A percentile compares a stretch with the other conserved stretches of the same genome.
phyloP scores from a whole-genome alignment of 768 basidiomycete genomes.

The Suillus paluster region DNA sequence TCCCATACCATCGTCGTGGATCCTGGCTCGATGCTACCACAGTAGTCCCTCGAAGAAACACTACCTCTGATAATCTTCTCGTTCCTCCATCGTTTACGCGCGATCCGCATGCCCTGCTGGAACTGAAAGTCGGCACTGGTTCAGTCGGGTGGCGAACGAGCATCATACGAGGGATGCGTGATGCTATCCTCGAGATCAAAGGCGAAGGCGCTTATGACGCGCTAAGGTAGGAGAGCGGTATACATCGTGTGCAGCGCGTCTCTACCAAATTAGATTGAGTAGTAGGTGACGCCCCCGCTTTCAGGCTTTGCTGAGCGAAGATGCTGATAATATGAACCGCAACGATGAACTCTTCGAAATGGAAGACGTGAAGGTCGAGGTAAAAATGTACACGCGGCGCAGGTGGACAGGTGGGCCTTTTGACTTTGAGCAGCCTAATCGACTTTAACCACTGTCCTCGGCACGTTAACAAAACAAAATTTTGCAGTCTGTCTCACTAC shows the following conservation, averaged over 20 bases:
- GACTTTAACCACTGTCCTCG: constrained; percentile 32
- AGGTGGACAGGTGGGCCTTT: constrained; percentile 79
- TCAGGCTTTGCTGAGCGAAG: constrained; percentile 79
- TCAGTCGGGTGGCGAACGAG: constrained; percentile 63
- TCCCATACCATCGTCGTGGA: constrained; percentile 6
- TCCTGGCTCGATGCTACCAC: constrained; percentile 22
- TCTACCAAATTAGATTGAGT: constrained; percentile 41
- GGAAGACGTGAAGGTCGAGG: constrained; percentile 88
- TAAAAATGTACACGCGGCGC: constrained; percentile 96
- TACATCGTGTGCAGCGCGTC: constrained; percentile 94
- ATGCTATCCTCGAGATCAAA: constrained; percentile 79
- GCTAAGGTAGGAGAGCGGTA: constrained; percentile 90
- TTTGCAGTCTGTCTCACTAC: constrained; percentile 91
- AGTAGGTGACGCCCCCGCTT: neutral
- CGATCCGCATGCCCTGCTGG: constrained; percentile 77
- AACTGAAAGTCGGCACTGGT: constrained; percentile 83
- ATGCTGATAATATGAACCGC: constrained; percentile 49
- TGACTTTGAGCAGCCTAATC: neutral
- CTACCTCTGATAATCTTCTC: constrained; percentile 64
- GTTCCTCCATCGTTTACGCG: constrained; percentile 72
- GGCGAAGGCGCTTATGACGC: constrained; percentile 79
- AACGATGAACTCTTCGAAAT: constrained; percentile 76
- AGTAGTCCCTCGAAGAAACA: constrained; percentile 71
- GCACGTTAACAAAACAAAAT: constrained; percentile 99
- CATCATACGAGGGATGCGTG: constrained; percentile 72